Conservation (phyloP, 441 rosid genomes). For the Adansonia gregorii region DNA sequence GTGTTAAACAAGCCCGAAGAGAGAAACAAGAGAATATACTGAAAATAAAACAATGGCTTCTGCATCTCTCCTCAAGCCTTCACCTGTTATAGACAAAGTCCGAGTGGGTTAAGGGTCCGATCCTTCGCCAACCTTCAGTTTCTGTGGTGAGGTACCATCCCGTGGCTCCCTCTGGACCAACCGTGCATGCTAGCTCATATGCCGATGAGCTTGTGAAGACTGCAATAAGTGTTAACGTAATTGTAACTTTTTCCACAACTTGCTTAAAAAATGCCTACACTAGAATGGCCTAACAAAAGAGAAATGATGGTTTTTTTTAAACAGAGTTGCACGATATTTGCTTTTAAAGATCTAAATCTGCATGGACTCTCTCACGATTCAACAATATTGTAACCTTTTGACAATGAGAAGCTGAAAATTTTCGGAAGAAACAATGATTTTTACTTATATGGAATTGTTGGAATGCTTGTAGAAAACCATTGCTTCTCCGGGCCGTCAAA, state of each 20-base stretch:
- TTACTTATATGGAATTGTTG: constrained; percentile 10
- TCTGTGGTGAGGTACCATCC: constrained; percentile 42
- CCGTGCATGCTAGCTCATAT: constrained; percentile 52
- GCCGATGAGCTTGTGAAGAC: constrained; percentile 77
- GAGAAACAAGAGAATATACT: not conserved
- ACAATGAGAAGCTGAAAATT: not conserved
- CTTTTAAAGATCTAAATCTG: not conserved
- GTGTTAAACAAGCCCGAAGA: not conserved
- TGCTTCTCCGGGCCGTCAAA: constrained; percentile 69
- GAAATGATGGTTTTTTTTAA: not conserved
- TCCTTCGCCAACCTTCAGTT: constrained; percentile 46
- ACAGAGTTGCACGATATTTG: too few species aligned
- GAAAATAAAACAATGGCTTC: constrained; percentile 23
- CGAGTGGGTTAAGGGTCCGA: constrained; percentile 56
- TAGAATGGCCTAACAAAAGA: constrained; percentile 6
- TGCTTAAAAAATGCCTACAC: not conserved
- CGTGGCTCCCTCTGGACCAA: constrained; percentile 37
- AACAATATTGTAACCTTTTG: not conserved
- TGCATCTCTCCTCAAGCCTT: constrained; percentile 45
- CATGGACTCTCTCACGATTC: not conserved
- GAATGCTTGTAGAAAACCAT: constrained; percentile 49
- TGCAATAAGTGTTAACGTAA: constrained; percentile 44
- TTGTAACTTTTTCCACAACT: not conserved
- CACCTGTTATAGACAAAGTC: constrained; percentile 56
- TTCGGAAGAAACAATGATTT: not conserved